Base-by-base conservation (phyloP, 495 filamentous ascomycete species). In the Neurospora sp. region DNA sequence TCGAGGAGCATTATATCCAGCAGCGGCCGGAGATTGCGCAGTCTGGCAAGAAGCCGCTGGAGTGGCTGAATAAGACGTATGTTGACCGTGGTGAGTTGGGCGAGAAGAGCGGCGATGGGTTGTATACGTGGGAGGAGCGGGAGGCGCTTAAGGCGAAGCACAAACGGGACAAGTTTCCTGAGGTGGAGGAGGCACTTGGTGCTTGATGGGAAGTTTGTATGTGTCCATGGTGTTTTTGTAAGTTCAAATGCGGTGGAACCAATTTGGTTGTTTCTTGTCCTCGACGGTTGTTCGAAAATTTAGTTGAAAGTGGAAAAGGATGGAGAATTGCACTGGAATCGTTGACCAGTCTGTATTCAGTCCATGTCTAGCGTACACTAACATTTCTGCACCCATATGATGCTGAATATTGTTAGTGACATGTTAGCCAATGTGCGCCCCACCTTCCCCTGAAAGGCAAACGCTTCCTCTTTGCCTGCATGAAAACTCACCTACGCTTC, bases 1-100 rank as follows among this genome's bases (percentile, higher is more conserved):
- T 83, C 1, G 84, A 86, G 75, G 70, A 71, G 73, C 81, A 85
- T 27, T 79, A 82, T 70, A 31, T 80, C 38, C 73, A 81, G 72
- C 74, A 81, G 73, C 23, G 38, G 39, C 73, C 75, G 18, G 48
- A 62, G 4, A 38, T 75, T 71, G 72, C 59, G 8, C 7, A 70
- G 70, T 66, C 54, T 66, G 54, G 54, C 16, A 62, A 70, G 70
- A 20, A 12, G 70, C 70, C 69, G 46, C 18, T 83, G 27, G 73
- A 79, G 35, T 86, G 84, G 83, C 59, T 86, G 71, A 79, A 79
- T 73, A 72, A 73, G 62, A 74, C 80, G 23, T 86, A 82, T 78
- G 75, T 87, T 18, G 73, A 78, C 5, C 70, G 79, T 73, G 83
- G 82, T 9, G 82, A 81, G 69, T 44, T 86, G 44, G 85, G 85